These are phyloP conservation scores for Candida sp. DNA, from an alignment of 1,139 yeast species.

Conservation along the genomic window DNA sequence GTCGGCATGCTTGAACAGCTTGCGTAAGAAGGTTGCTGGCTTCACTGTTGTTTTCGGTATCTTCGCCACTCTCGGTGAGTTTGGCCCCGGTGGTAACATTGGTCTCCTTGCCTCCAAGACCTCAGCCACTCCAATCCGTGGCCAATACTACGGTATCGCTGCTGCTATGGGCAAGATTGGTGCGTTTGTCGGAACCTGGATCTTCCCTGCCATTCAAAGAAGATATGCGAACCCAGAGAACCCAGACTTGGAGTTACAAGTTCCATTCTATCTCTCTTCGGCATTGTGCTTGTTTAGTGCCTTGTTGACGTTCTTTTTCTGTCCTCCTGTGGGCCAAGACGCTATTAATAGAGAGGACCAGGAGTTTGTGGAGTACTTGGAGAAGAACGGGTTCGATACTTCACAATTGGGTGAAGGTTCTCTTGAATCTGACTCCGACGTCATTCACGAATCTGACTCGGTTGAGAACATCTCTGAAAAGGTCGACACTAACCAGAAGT, in stretches of 20 bases:
- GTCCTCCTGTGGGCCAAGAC: slow-evolving; percentile 85
- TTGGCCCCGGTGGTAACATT: slow-evolving; percentile 93
- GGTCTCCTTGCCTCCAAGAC: slow-evolving; percentile 90
- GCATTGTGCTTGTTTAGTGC: slow-evolving; percentile 79
- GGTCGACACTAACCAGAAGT: not conserved
- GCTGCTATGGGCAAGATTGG: slow-evolving; percentile 94
- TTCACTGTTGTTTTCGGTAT: slow-evolving; percentile 89
- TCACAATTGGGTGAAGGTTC: slow-evolving; percentile 41
- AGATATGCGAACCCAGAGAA: slow-evolving; percentile 28
- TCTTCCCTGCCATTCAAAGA: slow-evolving; percentile 75
- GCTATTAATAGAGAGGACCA: slow-evolving; percentile 81
- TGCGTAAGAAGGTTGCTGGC: slow-evolving; percentile 68
- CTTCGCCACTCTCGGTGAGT: slow-evolving; percentile 85
- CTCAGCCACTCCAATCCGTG: slow-evolving; percentile 85
- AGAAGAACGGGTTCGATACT: slow-evolving; percentile 61
- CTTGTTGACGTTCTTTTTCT: slow-evolving; percentile 64
- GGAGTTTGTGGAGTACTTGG: slow-evolving; percentile 67
- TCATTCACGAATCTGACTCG: not conserved
- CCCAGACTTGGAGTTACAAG: slow-evolving; percentile 58
- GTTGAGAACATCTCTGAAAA: slow-evolving; percentile 1
- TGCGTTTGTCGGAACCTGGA: slow-evolving; percentile 89
- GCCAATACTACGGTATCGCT: slow-evolving; percentile 88
- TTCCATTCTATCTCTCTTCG: slow-evolving; percentile 85
- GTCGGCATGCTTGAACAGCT: slow-evolving; percentile 68
- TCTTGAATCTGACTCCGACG: not conserved